These are phyloP conservation scores for Sugiyamaella neomexicana DNA, from an alignment of 1,139 yeast species.

Conservation along the genomic window DNA sequence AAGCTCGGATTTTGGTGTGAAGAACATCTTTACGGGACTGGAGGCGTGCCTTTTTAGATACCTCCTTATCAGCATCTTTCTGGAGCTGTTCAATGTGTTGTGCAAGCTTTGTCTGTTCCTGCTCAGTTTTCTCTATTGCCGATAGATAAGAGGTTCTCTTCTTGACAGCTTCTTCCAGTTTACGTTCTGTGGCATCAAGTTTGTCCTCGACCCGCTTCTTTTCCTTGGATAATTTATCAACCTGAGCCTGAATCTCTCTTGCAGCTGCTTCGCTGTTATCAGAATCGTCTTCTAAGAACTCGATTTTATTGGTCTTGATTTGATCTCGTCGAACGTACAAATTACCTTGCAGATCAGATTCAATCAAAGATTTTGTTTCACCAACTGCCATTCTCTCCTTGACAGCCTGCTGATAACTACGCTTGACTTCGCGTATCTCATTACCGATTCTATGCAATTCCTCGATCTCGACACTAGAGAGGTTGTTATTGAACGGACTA, in stretches of 20 bases:
- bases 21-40: constrained; percentile 67
- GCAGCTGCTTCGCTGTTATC: constrained; percentile 10
- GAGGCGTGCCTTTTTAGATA: constrained; percentile 64
- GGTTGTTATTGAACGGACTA: constrained; percentile 55
- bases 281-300: constrained; percentile 15
- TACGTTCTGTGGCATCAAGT: constrained; percentile 35
- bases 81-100: constrained; percentile 62
- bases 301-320: constrained; percentile 26
- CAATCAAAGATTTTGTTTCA: constrained; percentile 50
- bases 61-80: constrained; percentile 62
- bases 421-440: constrained; percentile 47
- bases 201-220: constrained; percentile 3
- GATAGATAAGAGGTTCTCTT: constrained; percentile 15
- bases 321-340: constrained; percentile 48
- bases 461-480: constrained; percentile 50
- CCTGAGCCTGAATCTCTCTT: constrained; percentile 5
- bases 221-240: constrained; percentile 3
- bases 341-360: constrained; percentile 60
- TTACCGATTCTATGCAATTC: constrained; percentile 46
- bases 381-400: constrained; percentile 53
- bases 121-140: constrained; percentile 51
- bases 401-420: constrained; percentile 46
- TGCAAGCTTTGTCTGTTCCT: constrained; percentile 55
- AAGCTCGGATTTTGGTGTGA: constrained; percentile 70
- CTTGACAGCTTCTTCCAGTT: constrained; percentile 33